Conservation (phyloP, 2,329 filamentous ascomycete species). For the Cladosporium sp. region DNA sequence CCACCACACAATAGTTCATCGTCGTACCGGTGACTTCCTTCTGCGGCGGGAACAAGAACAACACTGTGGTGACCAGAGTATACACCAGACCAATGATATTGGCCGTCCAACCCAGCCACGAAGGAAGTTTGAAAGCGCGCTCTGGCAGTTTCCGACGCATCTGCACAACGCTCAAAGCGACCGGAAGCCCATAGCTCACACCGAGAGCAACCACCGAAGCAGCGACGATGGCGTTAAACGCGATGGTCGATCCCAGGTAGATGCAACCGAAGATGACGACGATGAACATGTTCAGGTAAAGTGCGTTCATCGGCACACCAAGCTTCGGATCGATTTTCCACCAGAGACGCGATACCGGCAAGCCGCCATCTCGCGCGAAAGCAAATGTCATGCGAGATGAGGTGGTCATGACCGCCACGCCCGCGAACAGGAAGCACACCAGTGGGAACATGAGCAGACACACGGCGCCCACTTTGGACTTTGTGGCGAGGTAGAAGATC, state of each 20-base stretch:
- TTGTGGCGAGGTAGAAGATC: constrained; percentile 64
- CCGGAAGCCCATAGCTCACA: constrained; percentile 69
- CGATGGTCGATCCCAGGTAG: constrained; percentile 66
- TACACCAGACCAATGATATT: constrained; percentile 60
- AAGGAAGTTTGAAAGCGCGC: constrained; percentile 56
- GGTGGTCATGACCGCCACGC: constrained; percentile 65
- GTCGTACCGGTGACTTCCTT: constrained; percentile 61
- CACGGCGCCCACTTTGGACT: constrained; percentile 60
- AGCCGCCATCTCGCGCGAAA: constrained; percentile 66
- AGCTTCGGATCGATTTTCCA: constrained; percentile 62
- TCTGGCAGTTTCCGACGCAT: constrained; percentile 64
- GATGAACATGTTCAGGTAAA: constrained; percentile 60
- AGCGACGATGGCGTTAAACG: constrained; percentile 71
- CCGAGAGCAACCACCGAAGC: constrained; percentile 69
- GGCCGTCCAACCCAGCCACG: constrained; percentile 57
- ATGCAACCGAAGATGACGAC: constrained; percentile 70
- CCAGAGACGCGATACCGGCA: constrained; percentile 62
- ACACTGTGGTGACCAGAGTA: constrained; percentile 64
- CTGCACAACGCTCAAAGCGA: constrained; percentile 64
- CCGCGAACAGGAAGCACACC: constrained; percentile 64
- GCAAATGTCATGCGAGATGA: constrained; percentile 65
- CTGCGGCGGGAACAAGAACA: constrained; percentile 69
- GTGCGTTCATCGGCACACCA: constrained; percentile 65
- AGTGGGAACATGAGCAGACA: constrained; percentile 69
- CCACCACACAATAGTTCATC: constrained; percentile 62